These are phyloP conservation scores for Huntiella savannae DNA, from an alignment of 2,329 filamentous ascomycete species.

Conservation along the genomic window DNA sequence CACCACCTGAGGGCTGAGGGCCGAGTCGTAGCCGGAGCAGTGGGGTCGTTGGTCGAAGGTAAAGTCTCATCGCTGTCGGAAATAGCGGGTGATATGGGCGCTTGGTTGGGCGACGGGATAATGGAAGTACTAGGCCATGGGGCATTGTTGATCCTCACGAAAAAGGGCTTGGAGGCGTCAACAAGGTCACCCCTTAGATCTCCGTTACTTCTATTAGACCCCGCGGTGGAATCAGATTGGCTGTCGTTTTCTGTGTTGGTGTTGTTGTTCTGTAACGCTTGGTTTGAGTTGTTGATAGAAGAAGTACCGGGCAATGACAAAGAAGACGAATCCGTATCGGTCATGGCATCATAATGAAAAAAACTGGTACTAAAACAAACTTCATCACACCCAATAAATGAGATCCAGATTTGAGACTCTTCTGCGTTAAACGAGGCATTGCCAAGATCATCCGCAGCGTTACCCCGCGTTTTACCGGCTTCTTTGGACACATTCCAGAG, in stretches of 20 bases:
- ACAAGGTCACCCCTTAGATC: slow-evolving; percentile 26
- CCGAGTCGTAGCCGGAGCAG: neutral
- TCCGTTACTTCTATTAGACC: neutral
- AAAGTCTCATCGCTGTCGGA: slow-evolving; percentile 3
- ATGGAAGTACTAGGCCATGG: slow-evolving; percentile 65
- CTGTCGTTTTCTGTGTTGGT: slow-evolving; percentile 11
- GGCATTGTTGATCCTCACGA: slow-evolving; percentile 59
- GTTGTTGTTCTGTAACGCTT: slow-evolving; percentile 15
- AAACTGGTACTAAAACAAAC: slow-evolving; percentile 57
- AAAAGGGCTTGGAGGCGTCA: slow-evolving; percentile 56
- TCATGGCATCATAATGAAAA: slow-evolving; percentile 30
- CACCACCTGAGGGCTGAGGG: slow-evolving; percentile 41
- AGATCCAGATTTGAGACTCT: slow-evolving; percentile 61
- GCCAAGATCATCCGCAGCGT: slow-evolving; percentile 57
- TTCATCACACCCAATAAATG: slow-evolving; percentile 59
- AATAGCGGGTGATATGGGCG: neutral
- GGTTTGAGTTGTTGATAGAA: slow-evolving; percentile 15
- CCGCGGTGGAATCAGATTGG: slow-evolving; percentile 2
- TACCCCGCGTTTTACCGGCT: slow-evolving; percentile 54
- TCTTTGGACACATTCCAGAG: slow-evolving; percentile 60
- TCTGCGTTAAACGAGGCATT: slow-evolving; percentile 55
- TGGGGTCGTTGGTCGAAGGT: slow-evolving; percentile 15
- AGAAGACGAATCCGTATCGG: neutral
- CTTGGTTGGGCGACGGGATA: slow-evolving; percentile 24
- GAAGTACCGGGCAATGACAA: slow-evolving; percentile 5